Base-by-base conservation (phyloP, 176 grass and related monocot genomes). In the Triticum turgidum region DNA sequence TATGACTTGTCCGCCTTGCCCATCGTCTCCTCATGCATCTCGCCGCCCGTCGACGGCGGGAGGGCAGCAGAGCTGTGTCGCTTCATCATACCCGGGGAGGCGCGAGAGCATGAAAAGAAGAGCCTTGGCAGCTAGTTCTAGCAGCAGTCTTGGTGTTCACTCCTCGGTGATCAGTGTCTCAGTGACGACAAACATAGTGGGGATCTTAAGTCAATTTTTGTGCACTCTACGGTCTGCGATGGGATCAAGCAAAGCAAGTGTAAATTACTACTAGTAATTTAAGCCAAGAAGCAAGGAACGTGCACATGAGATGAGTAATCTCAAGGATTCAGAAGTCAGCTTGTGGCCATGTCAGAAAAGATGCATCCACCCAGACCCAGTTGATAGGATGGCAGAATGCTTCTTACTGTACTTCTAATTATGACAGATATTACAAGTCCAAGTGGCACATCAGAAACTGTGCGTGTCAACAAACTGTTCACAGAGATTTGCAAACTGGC, bases 81-180 rank as follows among this genome's bases (percentile, higher is more conserved):
- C 88, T 80, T 89, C 88, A 89, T 89, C 88, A 89, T 89, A 77
- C 18, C 3, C 18, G 10, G 15, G 41, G 63, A 29, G 8, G 24
- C 72, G 42, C 42, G 41, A 47, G 41, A 2, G 72, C 7, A 44
- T 61, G 0, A 25, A 51, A 54, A 32, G 32, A 24, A 37, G 61
- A 87, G 44, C n/a, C 38, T 62, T 42, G 37, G 70, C 10, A 22
- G 15, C n/a, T 74, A 8, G 71, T 41, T 25, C 11, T 27, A 62
- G 59, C 21, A 9, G 54, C 54, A 58, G 54, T 18, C 24, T 35
- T 69, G 5, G 18, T 21, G 27, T 42, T 47, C 20, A 47, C 75
- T 67, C 45, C 47, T 73, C 69, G 54, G 17, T 21, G 6, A 58
- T 20, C 49, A 52, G 49, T 52, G 14, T 52, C 52, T 58, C 52